A percentile compares a stretch with the other conserved stretches of the same genome.
These are phyloP conservation scores for Xylariaceae sp. DNA, from an alignment of 2,329 filamentous ascomycete species.

Conservation along the genomic window DNA sequence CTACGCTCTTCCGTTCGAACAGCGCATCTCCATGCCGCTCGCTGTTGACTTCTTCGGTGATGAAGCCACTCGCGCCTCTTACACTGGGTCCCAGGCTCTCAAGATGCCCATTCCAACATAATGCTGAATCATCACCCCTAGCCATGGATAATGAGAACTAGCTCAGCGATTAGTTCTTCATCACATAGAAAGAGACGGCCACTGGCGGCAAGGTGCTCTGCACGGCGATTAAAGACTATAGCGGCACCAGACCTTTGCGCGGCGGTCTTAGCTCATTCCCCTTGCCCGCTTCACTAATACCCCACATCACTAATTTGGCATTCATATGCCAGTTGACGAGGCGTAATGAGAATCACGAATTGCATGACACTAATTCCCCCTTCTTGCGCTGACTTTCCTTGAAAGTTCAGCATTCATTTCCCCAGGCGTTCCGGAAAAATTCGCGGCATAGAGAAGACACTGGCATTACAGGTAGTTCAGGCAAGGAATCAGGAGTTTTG, in stretches of 20 bases:
- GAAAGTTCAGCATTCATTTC: constrained; percentile 25
- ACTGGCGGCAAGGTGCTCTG: not conserved
- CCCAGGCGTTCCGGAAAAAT: constrained; percentile 36
- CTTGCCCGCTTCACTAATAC: constrained; percentile 27
- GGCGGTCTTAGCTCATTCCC: constrained; percentile 5
- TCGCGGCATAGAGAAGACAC: constrained; percentile 23
- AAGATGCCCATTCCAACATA: constrained; percentile 39
- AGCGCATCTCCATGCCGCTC: constrained; percentile 20
- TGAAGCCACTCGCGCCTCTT: constrained; percentile 22
- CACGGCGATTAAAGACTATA: not conserved
- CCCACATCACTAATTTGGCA: constrained; percentile 35
- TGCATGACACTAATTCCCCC: constrained; percentile 30
- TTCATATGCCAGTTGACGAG: constrained; percentile 37
- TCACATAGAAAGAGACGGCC: not conserved
- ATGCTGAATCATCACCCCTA: constrained; percentile 16
- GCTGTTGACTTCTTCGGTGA: constrained; percentile 20
- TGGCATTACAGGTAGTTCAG: constrained; percentile 31
- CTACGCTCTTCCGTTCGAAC: constrained; percentile 56
- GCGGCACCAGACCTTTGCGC: not conserved
- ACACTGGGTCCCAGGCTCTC: constrained; percentile 21
- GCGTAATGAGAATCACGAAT: constrained; percentile 41
- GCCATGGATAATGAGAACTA: not conserved
- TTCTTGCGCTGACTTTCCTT: constrained; percentile 29
- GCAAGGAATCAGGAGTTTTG: constrained; percentile 36
- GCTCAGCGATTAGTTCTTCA: not conserved